These are phyloP conservation scores for Rhexocercosporidium sp. DNA, from an alignment of 2,329 filamentous ascomycete species.

Conservation along the genomic window DNA sequence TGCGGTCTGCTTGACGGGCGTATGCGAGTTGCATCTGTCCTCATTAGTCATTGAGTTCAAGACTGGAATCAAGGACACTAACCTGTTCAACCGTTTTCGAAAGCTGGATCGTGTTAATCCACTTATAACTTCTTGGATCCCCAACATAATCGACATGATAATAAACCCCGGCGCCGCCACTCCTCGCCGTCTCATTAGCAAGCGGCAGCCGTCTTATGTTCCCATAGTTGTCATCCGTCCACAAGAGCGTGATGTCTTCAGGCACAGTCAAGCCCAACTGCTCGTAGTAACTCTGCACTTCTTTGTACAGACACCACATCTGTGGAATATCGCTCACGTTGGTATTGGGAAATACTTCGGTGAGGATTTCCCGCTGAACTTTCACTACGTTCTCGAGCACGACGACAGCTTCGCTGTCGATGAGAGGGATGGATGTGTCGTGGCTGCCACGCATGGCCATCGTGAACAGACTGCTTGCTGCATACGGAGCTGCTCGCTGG, in stretches of 20 bases:
- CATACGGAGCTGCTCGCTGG: conserved; percentile 67
- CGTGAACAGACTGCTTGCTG: conserved; percentile 68
- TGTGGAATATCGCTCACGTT: conserved; percentile 60
- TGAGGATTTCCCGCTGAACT: conserved; percentile 63
- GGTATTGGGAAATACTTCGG: conserved; percentile 55
- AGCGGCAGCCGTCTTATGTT: conserved; percentile 67
- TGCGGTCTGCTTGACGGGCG: conserved; percentile 55
- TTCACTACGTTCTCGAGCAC: conserved; percentile 65
- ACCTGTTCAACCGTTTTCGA: conserved; percentile 66
- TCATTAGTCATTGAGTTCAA: background rate
- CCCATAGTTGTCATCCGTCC: conserved; percentile 73
- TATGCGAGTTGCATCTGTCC: conserved; percentile 65
- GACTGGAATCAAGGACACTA: background rate
- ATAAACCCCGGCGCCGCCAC: conserved; percentile 67
- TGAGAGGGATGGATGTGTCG: conserved; percentile 63
- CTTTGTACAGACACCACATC: conserved; percentile 77
- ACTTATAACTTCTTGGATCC: conserved; percentile 55
- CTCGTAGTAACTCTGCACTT: conserved; percentile 73
- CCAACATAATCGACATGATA: conserved; percentile 63
- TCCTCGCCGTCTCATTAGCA: conserved; percentile 61
- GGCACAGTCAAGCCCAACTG: conserved; percentile 63
- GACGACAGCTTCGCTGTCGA: conserved; percentile 59
- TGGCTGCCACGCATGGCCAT: conserved; percentile 73
- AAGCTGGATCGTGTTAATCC: conserved; percentile 70
- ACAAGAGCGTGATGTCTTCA: conserved; percentile 70